phyloP scores from a whole-genome alignment of 192 early-diverging fungal species.

The Backusella westeae region DNA sequence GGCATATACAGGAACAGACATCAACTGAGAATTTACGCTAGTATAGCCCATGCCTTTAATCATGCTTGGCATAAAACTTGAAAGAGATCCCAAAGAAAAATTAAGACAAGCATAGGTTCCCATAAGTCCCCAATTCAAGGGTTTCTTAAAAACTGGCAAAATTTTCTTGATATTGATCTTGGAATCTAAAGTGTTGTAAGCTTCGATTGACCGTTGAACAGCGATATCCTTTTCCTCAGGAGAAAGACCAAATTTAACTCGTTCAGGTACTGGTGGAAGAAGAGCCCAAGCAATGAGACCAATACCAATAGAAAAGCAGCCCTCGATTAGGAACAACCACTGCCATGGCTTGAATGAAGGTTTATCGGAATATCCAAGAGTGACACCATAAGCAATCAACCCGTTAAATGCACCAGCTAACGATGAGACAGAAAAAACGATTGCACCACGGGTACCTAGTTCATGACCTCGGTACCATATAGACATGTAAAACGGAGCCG shows the following conservation, averaged over 20 bases:
- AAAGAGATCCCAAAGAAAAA: neutral
- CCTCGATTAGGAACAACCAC: neutral
- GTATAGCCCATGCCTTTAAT: conserved; percentile 18
- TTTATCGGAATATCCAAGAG: conserved; percentile 37
- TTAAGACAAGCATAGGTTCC: conserved; percentile 1
- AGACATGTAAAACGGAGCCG: conserved; percentile 13
- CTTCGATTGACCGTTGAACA: neutral
- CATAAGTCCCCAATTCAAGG: neutral
- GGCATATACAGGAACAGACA: conserved; percentile 19
- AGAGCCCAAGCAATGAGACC: neutral
- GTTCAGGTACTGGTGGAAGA: neutral
- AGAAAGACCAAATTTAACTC: neutral
- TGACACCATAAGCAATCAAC: conserved; percentile 15
- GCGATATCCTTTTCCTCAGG: conserved; percentile 13
- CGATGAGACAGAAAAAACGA: conserved; percentile 11
- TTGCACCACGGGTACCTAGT: conserved; percentile 10
- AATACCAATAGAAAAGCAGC: neutral
- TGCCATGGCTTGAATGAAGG: neutral
- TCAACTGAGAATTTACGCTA: conserved; percentile 11
- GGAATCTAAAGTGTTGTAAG: conserved; percentile 14
- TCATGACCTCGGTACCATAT: conserved; percentile 16
- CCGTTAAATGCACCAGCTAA: conserved; percentile 19
- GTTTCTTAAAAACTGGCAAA: neutral
- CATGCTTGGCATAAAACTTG: conserved; percentile 20
- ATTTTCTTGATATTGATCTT: conserved; percentile 4